Evolutionary conservation across 176 grass and related monocot genomes (phyloP).

Genomic region (Cenchrus fungigraminus): DNA sequence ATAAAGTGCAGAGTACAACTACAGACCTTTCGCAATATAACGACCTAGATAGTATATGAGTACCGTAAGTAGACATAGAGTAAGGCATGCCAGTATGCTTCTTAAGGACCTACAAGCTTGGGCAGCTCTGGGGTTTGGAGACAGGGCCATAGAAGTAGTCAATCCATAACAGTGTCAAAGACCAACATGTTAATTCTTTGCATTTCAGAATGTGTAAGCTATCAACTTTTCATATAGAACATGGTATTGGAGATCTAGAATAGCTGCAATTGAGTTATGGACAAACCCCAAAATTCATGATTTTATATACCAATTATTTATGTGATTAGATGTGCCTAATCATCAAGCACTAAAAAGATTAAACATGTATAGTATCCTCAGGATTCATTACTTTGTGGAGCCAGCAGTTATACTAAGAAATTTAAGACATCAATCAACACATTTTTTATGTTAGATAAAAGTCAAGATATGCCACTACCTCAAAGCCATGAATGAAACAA

Average conservation of each 20-base stretch:
- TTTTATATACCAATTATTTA: background rate
- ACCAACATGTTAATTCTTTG: background rate
- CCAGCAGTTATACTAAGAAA: background rate
- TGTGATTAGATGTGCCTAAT: background rate
- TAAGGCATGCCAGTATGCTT: too few relatives aligned
- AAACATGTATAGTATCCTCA: background rate
- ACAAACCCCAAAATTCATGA: background rate
- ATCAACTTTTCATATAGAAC: background rate
- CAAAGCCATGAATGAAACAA: background rate
- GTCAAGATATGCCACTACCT: background rate
- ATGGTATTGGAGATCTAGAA: background rate
- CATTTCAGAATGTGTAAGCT: background rate
- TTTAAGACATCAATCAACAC: background rate
- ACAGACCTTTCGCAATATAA: background rate
- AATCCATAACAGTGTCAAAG: background rate
- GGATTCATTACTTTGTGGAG: background rate
- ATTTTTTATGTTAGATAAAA: background rate
- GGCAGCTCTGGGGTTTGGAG: too few relatives aligned
- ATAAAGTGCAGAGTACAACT: background rate
- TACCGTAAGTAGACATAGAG: too few relatives aligned
- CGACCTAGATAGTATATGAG: background rate
- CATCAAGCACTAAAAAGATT: background rate
- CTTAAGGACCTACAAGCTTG: too few relatives aligned
- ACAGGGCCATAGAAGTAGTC: background rate
- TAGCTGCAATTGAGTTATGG: background rate